Conservation (phyloP, 306 rosid genomes). For the Glycyrrhiza uralensis region DNA sequence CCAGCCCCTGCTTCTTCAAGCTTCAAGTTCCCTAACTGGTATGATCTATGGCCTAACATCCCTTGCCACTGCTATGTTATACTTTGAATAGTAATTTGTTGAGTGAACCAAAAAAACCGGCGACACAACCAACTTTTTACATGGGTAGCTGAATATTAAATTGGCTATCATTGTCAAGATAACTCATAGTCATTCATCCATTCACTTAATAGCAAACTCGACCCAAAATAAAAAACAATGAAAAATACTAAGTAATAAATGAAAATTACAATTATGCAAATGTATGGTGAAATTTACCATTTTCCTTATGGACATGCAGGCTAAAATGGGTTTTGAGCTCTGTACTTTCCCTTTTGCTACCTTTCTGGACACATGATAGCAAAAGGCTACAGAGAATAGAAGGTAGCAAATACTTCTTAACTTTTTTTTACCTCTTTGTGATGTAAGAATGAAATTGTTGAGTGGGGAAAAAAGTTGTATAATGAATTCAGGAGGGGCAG, state of each 20-base stretch:
- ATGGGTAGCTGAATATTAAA: neutral
- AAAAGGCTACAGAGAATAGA: neutral
- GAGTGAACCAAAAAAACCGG: neutral
- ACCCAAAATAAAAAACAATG: no score
- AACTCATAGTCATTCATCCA: neutral
- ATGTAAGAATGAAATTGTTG: neutral
- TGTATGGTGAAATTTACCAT: neutral
- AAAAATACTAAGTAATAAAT: no score
- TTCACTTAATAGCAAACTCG: neutral
- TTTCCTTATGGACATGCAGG: neutral
- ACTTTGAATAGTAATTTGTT: neutral
- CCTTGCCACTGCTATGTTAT: no score
- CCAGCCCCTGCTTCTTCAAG: neutral
- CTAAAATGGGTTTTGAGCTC: neutral
- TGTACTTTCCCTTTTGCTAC: neutral
- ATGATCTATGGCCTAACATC: no score
- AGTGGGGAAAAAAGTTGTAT: neutral
- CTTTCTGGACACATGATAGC: neutral
- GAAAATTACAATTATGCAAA: neutral
- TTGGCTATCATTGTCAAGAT: neutral
- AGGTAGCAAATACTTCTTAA: neutral
- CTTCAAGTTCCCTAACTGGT: neutral
- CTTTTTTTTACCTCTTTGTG: neutral
- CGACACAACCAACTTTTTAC: no score
- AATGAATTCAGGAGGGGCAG: slow-evolving; percentile 40